Base-by-base conservation (phyloP, 1,284 basidiomycete genomes). In the Rhodotorula glutinis region DNA sequence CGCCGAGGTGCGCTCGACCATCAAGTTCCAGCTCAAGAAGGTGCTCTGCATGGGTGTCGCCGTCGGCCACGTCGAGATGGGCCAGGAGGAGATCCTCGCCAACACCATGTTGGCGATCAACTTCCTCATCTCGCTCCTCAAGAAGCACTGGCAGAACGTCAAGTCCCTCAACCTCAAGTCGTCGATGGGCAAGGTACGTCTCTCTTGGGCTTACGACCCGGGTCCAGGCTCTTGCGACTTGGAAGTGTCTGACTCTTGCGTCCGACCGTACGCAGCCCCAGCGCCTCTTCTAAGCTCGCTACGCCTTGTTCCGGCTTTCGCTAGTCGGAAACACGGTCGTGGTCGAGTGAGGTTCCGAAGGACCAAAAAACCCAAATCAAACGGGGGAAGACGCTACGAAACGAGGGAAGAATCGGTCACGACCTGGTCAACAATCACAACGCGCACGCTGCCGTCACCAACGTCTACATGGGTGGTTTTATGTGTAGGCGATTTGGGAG, bases 91-190 rank as follows among this genome's bases (percentile, higher is more conserved):
- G 82, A 89, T 98, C 72, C 86, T 98, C 75, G 89, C 82, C 75
- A 98, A 98, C 83, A 89, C 92, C 84, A 98, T 98, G 96, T 83
- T 98, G 77, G 88, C 92, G 82, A 95, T 99, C 86, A 99, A 99
- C 88, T 99, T 98, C 88, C 86, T 99, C 76, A 91, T 99, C 79
- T 98, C 96, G 52, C 85, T 99, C 69, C 88, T 99, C 80, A 98
- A 98, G 88, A 98, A 98, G 88, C 94, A 97, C 85, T 72, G 72
- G 72, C 71, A 72, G 64, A 99, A 98, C 84, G 90, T 98, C 83
- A 95, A 94, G 84, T 97, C 93, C 70, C 85, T 98, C 74, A 92
- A 96, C 86, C 88, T 99, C 85, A 99, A 99, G 87, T 87, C 87
- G 76, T 95, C 95, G 79, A 98, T 98, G 95, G 94, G 95, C 85